Evolutionary conservation across 805 yeast genomes (phyloP).

Genomic region (Saccharomycodes ludwigii): DNA sequence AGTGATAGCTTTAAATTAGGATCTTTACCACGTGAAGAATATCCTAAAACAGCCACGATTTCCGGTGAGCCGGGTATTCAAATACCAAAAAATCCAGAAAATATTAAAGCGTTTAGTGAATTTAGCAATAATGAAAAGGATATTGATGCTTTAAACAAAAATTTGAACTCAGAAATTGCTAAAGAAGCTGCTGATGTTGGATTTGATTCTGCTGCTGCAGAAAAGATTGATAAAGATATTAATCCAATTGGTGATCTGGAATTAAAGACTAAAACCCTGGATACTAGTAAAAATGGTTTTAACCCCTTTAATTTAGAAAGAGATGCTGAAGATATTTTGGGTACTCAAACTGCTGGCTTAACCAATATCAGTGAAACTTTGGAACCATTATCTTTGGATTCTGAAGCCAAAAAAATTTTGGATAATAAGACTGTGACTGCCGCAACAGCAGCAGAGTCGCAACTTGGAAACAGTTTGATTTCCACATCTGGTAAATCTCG

Average conservation of each 20-base stretch:
- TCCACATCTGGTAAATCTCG: too few species aligned
- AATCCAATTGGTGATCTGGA: constrained; percentile 16
- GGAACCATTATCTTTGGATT: too few species aligned
- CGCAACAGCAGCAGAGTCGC: too few species aligned
- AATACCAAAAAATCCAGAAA: constrained; percentile 48
- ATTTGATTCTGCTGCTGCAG: constrained; percentile 13
- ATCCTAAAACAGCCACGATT: constrained; percentile 30
- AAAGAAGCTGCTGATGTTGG: constrained; percentile 15
- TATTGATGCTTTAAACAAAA: constrained; percentile 38
- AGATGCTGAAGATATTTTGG: constrained; percentile 9
- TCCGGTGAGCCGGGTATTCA: constrained; percentile 59
- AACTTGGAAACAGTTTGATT: too few species aligned
- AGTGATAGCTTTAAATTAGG: too few species aligned
- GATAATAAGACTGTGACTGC: too few species aligned
- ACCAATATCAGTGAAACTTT: too few species aligned
- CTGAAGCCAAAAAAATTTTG: too few species aligned
- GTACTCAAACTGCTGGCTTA: too few species aligned
- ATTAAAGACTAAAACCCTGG: constrained; percentile 16
- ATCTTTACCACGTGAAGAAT: constrained; percentile 36
- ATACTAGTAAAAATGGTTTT: constrained; percentile 19
- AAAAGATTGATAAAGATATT: constrained; percentile 9
- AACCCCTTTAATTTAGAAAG: constrained; percentile 14
- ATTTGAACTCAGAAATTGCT: constrained; percentile 10
- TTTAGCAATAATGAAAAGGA: constrained; percentile 34
- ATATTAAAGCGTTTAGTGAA: constrained; percentile 54